Evolutionary conservation across 2,329 filamentous ascomycete genomes (phyloP).

Genomic region (Colletotrichum noveboracense): DNA sequence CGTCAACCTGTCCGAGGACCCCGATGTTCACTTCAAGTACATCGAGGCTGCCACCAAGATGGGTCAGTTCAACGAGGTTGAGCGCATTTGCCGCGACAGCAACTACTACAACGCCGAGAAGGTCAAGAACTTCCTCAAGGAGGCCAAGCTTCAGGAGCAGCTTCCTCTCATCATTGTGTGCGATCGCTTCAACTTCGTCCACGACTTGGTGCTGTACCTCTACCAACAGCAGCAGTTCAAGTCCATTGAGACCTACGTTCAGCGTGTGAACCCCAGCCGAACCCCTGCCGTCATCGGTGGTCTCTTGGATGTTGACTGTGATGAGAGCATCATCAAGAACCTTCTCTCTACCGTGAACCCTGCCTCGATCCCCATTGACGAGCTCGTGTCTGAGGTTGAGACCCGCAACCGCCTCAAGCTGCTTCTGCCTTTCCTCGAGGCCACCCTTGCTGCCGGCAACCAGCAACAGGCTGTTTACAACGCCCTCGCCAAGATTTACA

Average conservation of each 20-base stretch:
- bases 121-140: slow-evolving; percentile 99
- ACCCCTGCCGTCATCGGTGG: slow-evolving; percentile 94
- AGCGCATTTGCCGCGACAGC: slow-evolving; percentile 95
- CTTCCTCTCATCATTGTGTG: slow-evolving; percentile 97
- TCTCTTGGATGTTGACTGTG: slow-evolving; percentile 94
- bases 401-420: slow-evolving; percentile 94
- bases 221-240: slow-evolving; percentile 99
- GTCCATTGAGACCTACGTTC: slow-evolving; percentile 97
- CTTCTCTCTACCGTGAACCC: slow-evolving; percentile 86
- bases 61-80: slow-evolving; percentile 92
- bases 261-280: slow-evolving; percentile 90
- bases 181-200: slow-evolving; percentile 98
- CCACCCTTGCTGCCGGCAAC: slow-evolving; percentile 86
- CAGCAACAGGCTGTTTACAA: slow-evolving; percentile 98
- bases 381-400: slow-evolving; percentile 94
- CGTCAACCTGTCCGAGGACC: slow-evolving; percentile 94
- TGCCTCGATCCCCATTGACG: slow-evolving; percentile 87
- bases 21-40: slow-evolving; percentile 98
- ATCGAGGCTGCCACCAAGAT: slow-evolving; percentile 96
- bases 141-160: slow-evolving; percentile 90
- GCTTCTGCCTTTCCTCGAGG: slow-evolving; percentile 93
- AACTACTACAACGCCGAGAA: slow-evolving; percentile 90
- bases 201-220: slow-evolving; percentile 93
- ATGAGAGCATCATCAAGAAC: slow-evolving; percentile 94
- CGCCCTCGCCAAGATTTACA: slow-evolving; percentile 98